Evolutionary conservation across 163 green algal species (phyloP).

Genomic region (Scenedesmus sp.): DNA sequence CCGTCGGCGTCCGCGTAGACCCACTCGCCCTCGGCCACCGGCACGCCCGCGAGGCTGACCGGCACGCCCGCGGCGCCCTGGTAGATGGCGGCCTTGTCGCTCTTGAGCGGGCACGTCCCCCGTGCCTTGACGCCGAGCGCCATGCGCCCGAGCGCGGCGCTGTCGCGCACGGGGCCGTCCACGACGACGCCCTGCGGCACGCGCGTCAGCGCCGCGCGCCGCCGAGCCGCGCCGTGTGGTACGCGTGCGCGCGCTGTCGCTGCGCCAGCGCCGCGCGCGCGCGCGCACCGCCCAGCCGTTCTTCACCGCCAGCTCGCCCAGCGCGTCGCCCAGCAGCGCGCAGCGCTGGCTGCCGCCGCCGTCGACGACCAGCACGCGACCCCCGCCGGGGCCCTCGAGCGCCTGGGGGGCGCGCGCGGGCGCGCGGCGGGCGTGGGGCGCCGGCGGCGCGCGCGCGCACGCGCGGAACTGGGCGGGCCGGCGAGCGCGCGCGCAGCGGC

Average conservation of each 20-base stretch:
- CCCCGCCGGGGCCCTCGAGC: slow-evolving; percentile 81
- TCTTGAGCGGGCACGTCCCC: slow-evolving; percentile 91
- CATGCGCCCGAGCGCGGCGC: slow-evolving; percentile 84
- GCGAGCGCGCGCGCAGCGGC: too few species aligned
- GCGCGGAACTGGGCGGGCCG: too few species aligned
- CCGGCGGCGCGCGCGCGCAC: too few species aligned
- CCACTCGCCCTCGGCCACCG: slow-evolving; percentile 80
- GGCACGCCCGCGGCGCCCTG: slow-evolving; percentile 46
- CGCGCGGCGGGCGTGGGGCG: too few species aligned
- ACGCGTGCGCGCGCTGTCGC: background rate
- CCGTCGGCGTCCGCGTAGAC: slow-evolving; percentile 45
- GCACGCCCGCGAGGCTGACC: slow-evolving; percentile 59
- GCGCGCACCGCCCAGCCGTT: slow-evolving; percentile 85
- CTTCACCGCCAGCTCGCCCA: slow-evolving; percentile 85
- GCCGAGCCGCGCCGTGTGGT: too few species aligned
- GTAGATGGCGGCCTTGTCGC: slow-evolving; percentile 88
- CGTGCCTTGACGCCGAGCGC: slow-evolving; percentile 92
- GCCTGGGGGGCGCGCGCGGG: background rate
- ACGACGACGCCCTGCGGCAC: slow-evolving; percentile 84
- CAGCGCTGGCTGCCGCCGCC: slow-evolving; percentile 87
- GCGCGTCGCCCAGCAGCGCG: slow-evolving; percentile 93
- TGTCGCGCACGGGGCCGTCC: slow-evolving; percentile 95
- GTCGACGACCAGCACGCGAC: slow-evolving; percentile 92
- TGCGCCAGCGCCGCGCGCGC: background rate
- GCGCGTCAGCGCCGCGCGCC: background rate